phyloP scores from a whole-genome alignment of 805 yeast species.

The Zygoascus bituminiphila region DNA sequence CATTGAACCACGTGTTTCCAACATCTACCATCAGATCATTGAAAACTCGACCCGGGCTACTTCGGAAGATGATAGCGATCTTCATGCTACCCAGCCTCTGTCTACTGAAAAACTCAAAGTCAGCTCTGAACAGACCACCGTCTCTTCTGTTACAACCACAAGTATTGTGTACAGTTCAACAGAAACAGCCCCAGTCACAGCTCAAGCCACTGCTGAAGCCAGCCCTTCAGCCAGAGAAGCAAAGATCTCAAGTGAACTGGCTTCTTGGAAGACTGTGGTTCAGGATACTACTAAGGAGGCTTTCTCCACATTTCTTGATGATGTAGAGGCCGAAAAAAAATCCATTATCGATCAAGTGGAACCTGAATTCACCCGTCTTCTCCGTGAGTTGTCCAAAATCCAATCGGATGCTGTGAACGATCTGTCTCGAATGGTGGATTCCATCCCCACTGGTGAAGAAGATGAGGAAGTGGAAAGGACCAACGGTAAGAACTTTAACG shows the following conservation, averaged over 20 bases:
- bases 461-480: slow-evolving; percentile 11
- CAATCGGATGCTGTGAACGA: slow-evolving; percentile 10
- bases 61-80: background rate
- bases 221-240: slow-evolving; percentile 5
- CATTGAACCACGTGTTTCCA: slow-evolving; percentile 22
- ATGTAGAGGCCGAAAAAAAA: slow-evolving; percentile 17
- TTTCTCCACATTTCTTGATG: slow-evolving; percentile 19
- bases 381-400: slow-evolving; percentile 12
- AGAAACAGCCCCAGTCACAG: background rate
- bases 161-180: background rate
- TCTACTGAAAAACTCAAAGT: slow-evolving; percentile 3
- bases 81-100: background rate
- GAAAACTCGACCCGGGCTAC: slow-evolving; percentile 4
- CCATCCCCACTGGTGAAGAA: slow-evolving; percentile 1
- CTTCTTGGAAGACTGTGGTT: slow-evolving; percentile 20
- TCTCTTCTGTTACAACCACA: slow-evolving; percentile 1
- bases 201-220: slow-evolving; percentile 5
- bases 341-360: slow-evolving; percentile 10
- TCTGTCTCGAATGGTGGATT: slow-evolving; percentile 11
- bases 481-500: slow-evolving; percentile 5
- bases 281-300: slow-evolving; percentile 20
- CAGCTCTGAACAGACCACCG: slow-evolving; percentile 5
- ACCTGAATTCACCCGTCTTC: slow-evolving; percentile 20
- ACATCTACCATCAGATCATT: slow-evolving; percentile 18
- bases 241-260: slow-evolving; percentile 7